Evolutionary conservation across 345 rosid genomes (phyloP).

Genomic region (Linum lewisii): DNA sequence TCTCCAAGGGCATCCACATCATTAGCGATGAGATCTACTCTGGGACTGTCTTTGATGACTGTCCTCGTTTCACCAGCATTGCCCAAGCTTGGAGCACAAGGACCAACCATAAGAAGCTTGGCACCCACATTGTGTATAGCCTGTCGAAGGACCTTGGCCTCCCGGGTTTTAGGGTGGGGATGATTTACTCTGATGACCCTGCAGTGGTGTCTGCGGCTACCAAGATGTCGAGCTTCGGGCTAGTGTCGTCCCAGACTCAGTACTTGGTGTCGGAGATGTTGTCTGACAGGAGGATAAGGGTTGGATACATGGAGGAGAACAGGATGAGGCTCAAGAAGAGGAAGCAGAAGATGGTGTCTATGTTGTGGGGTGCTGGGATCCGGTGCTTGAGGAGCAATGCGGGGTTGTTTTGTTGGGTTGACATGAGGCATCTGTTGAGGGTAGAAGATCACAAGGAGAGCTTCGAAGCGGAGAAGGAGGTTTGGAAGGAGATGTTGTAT

Average conservation of each 20-base stretch:
- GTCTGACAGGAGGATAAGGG: background rate
- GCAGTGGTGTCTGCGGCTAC: background rate
- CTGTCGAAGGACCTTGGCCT: slow-evolving; percentile 2
- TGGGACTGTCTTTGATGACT: background rate
- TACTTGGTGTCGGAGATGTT: background rate
- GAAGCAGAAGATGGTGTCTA: background rate
- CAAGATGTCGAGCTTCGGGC: background rate
- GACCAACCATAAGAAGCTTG: background rate
- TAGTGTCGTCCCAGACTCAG: background rate
- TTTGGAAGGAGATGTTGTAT: background rate
- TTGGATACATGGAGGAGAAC: background rate
- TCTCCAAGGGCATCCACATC: background rate
- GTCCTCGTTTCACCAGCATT: background rate
- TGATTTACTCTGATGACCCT: background rate
- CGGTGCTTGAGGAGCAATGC: background rate
- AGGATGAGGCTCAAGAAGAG: background rate
- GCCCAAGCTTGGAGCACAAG: background rate
- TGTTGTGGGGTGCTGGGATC: background rate
- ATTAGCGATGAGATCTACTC: background rate
- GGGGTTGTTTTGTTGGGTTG: background rate
- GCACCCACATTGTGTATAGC: background rate
- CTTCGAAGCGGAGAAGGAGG: background rate
- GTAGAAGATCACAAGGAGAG: background rate
- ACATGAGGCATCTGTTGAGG: background rate
- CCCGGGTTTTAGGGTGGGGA: background rate